phyloP scores from a whole-genome alignment of 176 grass and related monocot species.

The Secale cereale region DNA sequence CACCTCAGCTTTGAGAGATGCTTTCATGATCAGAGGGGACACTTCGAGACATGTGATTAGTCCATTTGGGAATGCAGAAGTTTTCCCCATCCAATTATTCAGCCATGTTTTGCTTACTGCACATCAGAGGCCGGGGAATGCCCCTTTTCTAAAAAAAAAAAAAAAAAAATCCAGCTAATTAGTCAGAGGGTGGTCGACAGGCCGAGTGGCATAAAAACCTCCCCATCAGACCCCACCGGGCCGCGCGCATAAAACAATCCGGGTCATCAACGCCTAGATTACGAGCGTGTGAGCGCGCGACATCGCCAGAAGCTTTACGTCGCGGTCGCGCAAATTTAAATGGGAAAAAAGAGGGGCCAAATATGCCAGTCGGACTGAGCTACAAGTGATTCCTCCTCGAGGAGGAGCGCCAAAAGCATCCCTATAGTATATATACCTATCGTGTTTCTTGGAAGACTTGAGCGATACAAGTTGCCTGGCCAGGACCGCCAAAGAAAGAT shows the following conservation, averaged over 20 bases:
- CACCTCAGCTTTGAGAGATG: slow-evolving; percentile 8
- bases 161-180: too few species aligned
- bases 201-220: background rate
- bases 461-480: slow-evolving; percentile 19
- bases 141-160: too few species aligned
- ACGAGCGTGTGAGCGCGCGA: slow-evolving; percentile 5
- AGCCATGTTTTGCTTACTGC: background rate
- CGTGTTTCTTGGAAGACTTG: slow-evolving; percentile 19
- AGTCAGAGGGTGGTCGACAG: background rate
- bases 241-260: slow-evolving; percentile 22
- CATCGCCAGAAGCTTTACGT: slow-evolving; percentile 30
- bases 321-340: background rate
- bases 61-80: background rate
- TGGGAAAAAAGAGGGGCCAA: background rate
- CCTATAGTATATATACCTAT: slow-evolving; percentile 42
- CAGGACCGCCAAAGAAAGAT: slow-evolving; percentile 24
- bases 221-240: slow-evolving; percentile 4
- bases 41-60: background rate
- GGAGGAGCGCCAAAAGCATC: slow-evolving; percentile 30
- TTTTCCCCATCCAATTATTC: background rate
- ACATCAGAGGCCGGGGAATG: too few species aligned
- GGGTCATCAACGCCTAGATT: slow-evolving; percentile 18
- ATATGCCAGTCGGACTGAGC: slow-evolving; percentile 17
- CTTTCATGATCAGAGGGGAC: background rate
- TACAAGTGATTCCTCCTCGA: slow-evolving; percentile 32